A percentile compares a stretch with the other conserved stretches of the same genome.
Evolutionary conservation across 2,329 filamentous ascomycete species (phyloP).

Genomic region (Dactylonectria macrodidyma): DNA sequence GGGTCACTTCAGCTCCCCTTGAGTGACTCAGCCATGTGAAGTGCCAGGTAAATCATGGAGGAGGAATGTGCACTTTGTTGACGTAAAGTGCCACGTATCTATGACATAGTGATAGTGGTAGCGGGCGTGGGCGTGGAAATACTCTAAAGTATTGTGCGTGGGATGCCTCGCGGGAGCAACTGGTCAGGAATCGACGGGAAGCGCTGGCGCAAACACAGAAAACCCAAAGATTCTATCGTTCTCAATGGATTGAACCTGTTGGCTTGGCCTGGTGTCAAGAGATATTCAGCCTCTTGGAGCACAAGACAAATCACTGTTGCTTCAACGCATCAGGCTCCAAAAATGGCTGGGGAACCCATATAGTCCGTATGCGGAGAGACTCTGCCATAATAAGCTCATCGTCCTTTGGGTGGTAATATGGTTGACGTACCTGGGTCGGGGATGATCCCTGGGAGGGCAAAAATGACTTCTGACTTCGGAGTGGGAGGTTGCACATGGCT

Average conservation of each 20-base stretch:
- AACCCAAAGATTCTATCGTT: no score
- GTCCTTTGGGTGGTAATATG: not conserved
- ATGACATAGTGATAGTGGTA: not conserved
- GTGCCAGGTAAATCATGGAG: not conserved
- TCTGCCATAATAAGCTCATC: constrained; percentile 38
- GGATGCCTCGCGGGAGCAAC: no score
- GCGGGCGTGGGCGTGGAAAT: not conserved
- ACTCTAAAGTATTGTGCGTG: not conserved
- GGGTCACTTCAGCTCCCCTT: not conserved
- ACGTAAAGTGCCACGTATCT: not conserved
- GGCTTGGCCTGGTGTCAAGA: not conserved
- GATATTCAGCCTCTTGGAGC: not conserved
- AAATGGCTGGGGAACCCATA: constrained; percentile 53
- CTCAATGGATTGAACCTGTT: not conserved
- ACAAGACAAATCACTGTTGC: constrained; percentile 25
- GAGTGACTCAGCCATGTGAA: no score
- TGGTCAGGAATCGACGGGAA: no score
- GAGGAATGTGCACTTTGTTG: not conserved
- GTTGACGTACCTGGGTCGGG: constrained; percentile 45
- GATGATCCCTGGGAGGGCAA: constrained; percentile 47
- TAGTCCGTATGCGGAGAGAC: constrained; percentile 47
- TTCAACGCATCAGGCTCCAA: constrained; percentile 50
- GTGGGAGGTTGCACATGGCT: constrained; percentile 46
- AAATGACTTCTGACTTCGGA: constrained; percentile 48
- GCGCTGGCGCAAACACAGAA: no score